Evolutionary conservation across 176 grass and related monocot genomes (phyloP).

Genomic region (Triticum turgidum): DNA sequence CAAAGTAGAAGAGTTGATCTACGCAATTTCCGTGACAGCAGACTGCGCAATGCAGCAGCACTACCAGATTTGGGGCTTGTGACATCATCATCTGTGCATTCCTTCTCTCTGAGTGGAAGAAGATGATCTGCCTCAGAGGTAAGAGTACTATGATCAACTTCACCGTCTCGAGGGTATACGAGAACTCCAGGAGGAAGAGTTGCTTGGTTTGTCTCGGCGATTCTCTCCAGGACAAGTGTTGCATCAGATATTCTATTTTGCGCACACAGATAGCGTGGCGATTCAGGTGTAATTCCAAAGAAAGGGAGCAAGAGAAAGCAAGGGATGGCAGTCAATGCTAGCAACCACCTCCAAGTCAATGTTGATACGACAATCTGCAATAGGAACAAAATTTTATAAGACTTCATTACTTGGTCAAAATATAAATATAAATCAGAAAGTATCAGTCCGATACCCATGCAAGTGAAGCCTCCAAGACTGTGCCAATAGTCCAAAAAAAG

Average conservation of each 20-base stretch:
- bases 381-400: conserved; percentile 9
- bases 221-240: conserved; percentile 63
- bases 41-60: conserved; percentile 34
- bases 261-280: conserved; percentile 71
- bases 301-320: conserved; percentile 69
- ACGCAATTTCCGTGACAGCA: conserved; percentile 56
- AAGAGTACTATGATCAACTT: conserved; percentile 24
- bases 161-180: conserved; percentile 25
- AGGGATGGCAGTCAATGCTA: conserved; percentile 64
- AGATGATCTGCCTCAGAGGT: conserved; percentile 47
- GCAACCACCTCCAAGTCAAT: conserved; percentile 78
- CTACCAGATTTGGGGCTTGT: conserved; percentile 36
- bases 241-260: conserved; percentile 57
- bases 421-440: neutral
- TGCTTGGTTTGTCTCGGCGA: conserved; percentile 47
- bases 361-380: conserved; percentile 47
- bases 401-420: neutral
- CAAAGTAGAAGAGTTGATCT: conserved; percentile 83
- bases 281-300: conserved; percentile 60
- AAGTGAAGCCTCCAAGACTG: conserved; percentile 67
- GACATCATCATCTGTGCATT: conserved; percentile 15
- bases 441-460: conserved; percentile 54
- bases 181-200: conserved; percentile 71
- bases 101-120: conserved; percentile 23
- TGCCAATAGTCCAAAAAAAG: conserved; percentile 65